Percentiles rank a stretch among this genome's conserved stretches.
phyloP scores from a whole-genome alignment of 805 yeast genomes.

The Candida krabiensis region DNA sequence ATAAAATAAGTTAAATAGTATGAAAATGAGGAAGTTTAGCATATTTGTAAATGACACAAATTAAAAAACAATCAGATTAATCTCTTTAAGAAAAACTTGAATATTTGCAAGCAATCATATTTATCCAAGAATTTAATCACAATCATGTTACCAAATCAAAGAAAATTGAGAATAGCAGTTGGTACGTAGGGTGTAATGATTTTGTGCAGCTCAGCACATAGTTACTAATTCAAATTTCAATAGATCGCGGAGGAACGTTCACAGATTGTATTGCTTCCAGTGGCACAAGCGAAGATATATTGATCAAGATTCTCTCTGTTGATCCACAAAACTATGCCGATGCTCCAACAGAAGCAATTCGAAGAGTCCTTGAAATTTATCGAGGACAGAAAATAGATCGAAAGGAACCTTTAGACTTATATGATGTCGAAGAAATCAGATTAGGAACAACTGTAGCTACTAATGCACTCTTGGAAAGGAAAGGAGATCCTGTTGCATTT shows the following conservation, averaged over 20 bases:
- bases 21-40: no score
- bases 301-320: conserved; percentile 77
- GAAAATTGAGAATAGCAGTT: no score
- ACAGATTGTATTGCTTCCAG: conserved; percentile 64
- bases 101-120: no score
- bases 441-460: conserved; percentile 97
- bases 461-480: conserved; percentile 86
- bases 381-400: conserved; percentile 55
- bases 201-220: no score
- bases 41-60: no score
- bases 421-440: conserved; percentile 62
- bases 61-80: no score
- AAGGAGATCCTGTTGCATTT: conserved; percentile 83
- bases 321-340: conserved; percentile 84
- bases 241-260: conserved; percentile 82
- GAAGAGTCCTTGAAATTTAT: conserved; percentile 66
- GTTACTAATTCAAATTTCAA: no score
- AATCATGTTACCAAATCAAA: no score
- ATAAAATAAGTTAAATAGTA: no score
- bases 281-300: conserved; percentile 56
- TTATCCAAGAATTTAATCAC: no score
- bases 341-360: conserved; percentile 88
- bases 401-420: conserved; percentile 56
- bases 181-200: no score
- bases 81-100: no score